These are phyloP conservation scores for Sphaerulina musiva DNA, from an alignment of 2,329 filamentous ascomycete genomes.

Conservation along the genomic window DNA sequence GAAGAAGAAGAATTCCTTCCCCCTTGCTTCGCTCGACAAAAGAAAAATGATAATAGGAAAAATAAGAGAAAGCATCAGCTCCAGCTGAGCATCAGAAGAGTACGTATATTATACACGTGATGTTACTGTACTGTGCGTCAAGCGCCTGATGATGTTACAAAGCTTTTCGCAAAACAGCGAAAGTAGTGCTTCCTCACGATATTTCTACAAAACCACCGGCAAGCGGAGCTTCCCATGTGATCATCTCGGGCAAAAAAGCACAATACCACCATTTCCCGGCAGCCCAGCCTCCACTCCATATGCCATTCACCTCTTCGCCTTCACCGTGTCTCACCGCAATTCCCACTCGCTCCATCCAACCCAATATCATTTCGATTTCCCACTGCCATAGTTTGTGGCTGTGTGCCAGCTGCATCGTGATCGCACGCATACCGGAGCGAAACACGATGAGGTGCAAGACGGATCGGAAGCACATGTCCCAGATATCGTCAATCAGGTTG, in stretches of 20 bases:
- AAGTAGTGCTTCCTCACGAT: not conserved
- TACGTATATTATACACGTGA: no score
- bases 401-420: conserved; percentile 51
- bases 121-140: no score
- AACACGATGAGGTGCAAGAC: conserved; percentile 58
- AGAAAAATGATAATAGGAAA: no score
- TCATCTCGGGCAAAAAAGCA: conserved; percentile 33
- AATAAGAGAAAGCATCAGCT: no score
- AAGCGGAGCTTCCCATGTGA: conserved; percentile 21
- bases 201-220: conserved; percentile 1
- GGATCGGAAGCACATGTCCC: conserved; percentile 58
- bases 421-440: conserved; percentile 51
- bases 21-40: no score
- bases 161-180: not conserved
- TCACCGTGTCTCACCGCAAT: conserved; percentile 42
- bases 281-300: conserved; percentile 35
- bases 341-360: conserved; percentile 53
- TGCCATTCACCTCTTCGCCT: conserved; percentile 31
- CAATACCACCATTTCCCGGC: conserved; percentile 65
- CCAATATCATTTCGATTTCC: conserved; percentile 53
- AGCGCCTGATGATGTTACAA: not conserved
- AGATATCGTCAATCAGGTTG: conserved; percentile 51
- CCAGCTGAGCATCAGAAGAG: no score
- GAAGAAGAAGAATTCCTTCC: no score
- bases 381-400: conserved; percentile 56